Conservation (phyloP, 2,329 filamentous ascomycete genomes). For the Aspergillus tubingensis region DNA sequence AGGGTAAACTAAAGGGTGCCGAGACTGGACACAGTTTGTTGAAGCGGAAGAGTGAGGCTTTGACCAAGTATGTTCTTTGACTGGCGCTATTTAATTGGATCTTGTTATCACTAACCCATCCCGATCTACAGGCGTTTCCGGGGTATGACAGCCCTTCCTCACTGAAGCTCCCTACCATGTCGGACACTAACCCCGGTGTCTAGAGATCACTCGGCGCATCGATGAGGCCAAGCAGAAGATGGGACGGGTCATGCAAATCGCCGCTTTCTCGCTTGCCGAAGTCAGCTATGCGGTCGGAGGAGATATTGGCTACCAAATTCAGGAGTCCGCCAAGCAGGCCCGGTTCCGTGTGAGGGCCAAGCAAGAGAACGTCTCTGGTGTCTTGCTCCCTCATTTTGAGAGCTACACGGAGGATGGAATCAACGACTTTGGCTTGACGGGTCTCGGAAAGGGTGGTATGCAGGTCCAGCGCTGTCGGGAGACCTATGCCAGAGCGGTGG, state of each 20-base stretch:
- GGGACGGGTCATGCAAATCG: conserved; percentile 98
- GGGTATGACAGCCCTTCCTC: conserved; percentile 58
- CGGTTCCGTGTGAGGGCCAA: conserved; percentile 91
- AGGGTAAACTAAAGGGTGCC: conserved; percentile 92
- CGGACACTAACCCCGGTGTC: conserved; percentile 28
- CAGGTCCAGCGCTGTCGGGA: conserved; percentile 94
- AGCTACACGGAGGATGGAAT: conserved; percentile 84
- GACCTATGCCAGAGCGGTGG: conserved; percentile 92
- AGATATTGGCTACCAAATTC: conserved; percentile 94
- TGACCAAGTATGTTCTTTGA: conserved; percentile 75
- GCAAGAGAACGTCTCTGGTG: conserved; percentile 98
- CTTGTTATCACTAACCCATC: conserved; percentile 21
- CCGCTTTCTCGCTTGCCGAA: conserved; percentile 94
- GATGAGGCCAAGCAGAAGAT: conserved; percentile 99
- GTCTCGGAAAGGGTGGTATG: conserved; percentile 93
- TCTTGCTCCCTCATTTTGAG: conserved; percentile 90
- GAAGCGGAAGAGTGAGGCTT: conserved; percentile 95
- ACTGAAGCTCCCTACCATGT: conserved; percentile 22
- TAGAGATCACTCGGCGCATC: conserved; percentile 94
- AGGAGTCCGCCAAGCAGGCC: conserved; percentile 90
- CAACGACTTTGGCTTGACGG: conserved; percentile 95
- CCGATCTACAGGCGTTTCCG: conserved; percentile 70
- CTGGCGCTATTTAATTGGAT: not conserved
- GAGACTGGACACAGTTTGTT: conserved; percentile 90
- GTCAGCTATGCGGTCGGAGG: conserved; percentile 96